Conservation (phyloP, 2,329 filamentous ascomycete genomes). For the Exophiala bonariae region DNA sequence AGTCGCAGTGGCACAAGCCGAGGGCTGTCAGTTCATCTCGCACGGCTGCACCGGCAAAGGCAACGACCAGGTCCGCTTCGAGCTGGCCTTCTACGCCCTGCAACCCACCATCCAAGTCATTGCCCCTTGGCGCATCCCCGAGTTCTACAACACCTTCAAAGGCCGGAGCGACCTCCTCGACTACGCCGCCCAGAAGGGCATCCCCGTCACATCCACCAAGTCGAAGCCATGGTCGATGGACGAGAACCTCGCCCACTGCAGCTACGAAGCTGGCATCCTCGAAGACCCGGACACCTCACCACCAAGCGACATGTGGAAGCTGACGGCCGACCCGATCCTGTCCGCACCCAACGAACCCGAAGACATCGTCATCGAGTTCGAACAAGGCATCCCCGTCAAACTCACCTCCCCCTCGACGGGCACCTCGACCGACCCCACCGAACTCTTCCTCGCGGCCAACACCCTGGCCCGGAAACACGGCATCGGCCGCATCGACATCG, state of each 20-base stretch:
- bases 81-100: slow-evolving; percentile 51
- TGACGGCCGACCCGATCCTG: slow-evolving; percentile 45
- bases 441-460: slow-evolving; percentile 64
- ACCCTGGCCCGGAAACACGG: slow-evolving; percentile 66
- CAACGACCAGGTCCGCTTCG: slow-evolving; percentile 50
- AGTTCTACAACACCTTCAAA: slow-evolving; percentile 50
- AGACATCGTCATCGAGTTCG: slow-evolving; percentile 71
- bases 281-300: slow-evolving; percentile 62
- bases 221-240: slow-evolving; percentile 65
- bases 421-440: slow-evolving; percentile 66
- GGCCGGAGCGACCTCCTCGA: slow-evolving; percentile 51
- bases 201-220: slow-evolving; percentile 51
- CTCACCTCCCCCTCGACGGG: slow-evolving; percentile 60
- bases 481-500: slow-evolving; percentile 77
- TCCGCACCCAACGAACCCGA: slow-evolving; percentile 63
- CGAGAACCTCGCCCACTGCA: slow-evolving; percentile 65
- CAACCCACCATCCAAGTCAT: slow-evolving; percentile 47
- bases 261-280: slow-evolving; percentile 71
- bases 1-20: slow-evolving; percentile 40
- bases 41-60: slow-evolving; percentile 51
- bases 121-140: slow-evolving; percentile 50
- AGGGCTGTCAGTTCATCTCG: slow-evolving; percentile 40
- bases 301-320: slow-evolving; percentile 78
- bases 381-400: slow-evolving; percentile 73
- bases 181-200: slow-evolving; percentile 48